Percentiles rank a stretch among this genome's conserved stretches.
Conservation (phyloP, 1,139 yeast genomes). For the Pichia cactophila region DNA sequence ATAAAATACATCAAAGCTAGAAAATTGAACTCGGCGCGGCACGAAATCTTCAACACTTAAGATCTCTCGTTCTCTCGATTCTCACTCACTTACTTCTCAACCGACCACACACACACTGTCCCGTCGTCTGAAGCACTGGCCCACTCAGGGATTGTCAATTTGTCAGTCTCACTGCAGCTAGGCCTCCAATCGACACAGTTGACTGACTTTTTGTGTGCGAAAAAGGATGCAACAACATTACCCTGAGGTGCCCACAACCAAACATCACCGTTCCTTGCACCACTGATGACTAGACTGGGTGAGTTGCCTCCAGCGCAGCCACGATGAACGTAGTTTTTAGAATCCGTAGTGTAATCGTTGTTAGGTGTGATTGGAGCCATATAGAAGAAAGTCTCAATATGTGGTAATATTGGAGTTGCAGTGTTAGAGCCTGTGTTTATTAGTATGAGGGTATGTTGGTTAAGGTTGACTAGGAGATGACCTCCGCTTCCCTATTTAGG, state of each 20-base stretch:
- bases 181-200: slow-evolving; percentile 64
- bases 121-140: slow-evolving; percentile 79
- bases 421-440: slow-evolving; percentile 1
- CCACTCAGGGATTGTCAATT: slow-evolving; percentile 21
- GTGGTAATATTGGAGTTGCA: slow-evolving; percentile 9
- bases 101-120: slow-evolving; percentile 55
- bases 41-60: neutral
- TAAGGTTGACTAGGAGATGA: slow-evolving; percentile 11
- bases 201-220: slow-evolving; percentile 63
- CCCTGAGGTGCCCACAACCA: slow-evolving; percentile 80
- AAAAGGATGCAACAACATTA: slow-evolving; percentile 51
- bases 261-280: slow-evolving; percentile 75
- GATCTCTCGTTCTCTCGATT: too few relatives aligned
- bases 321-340: slow-evolving; percentile 52
- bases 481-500: neutral
- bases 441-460: slow-evolving; percentile 9
- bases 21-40: neutral
- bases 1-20: neutral
- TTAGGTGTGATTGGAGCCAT: slow-evolving; percentile 7
- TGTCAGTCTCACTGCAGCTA: neutral
- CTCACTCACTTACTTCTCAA: neutral
- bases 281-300: slow-evolving; percentile 71
- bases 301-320: slow-evolving; percentile 58
- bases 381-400: slow-evolving; percentile 12
- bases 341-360: neutral